Evolutionary conservation across 768 basidiomycete genomes (phyloP), one percentile per base, ranked within the genome.

Genomic region (Imleria badia): DNA sequence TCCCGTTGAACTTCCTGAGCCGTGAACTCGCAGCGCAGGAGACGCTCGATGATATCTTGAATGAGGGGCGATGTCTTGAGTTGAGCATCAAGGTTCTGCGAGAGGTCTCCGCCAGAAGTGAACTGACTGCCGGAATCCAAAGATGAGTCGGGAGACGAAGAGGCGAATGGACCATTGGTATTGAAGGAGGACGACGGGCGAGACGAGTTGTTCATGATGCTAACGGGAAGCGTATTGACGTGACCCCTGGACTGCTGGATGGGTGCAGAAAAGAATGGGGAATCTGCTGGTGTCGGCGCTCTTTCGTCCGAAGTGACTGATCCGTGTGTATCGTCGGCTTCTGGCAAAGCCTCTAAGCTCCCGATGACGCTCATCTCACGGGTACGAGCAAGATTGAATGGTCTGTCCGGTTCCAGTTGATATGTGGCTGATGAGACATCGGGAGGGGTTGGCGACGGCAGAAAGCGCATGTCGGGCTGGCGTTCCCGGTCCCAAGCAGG

Each of bases 141-240:
- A 12, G 90, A 92, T 9, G 90, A 91, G 19, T 84, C 87, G 8
- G 90, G 90, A 3, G 90, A 92, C 3, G 84, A 77, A 3, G 89
- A 87, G 5, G 77, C 75, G 61, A 81, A 78, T 29, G 77, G 73
- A 29, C 77, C 76, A 17, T 67, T 75, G 41, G 69, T 66, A 55
- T 76, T 76, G 63, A 78, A 77, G 5, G 78, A 75, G 5, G 78
- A 75, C 9, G 77, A 68, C 3, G 79, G 70, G 43, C 73, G 72
- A 36, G 72, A 69, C 60, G 59, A 65, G 56, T 51, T 70, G 48
- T 59, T 58, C 57, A 59, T 68, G 45, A 73, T 60, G 55, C 70
- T 56, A 22, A 81, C 73, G 15, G 82, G 82, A 11, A 81, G 82
- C 1, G 81, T 82, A 19, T 72, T 69, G 40, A 73, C 63, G 26